These are phyloP conservation scores for Botryotinia convoluta DNA, from an alignment of 2,329 filamentous ascomycete species.

Conservation along the genomic window DNA sequence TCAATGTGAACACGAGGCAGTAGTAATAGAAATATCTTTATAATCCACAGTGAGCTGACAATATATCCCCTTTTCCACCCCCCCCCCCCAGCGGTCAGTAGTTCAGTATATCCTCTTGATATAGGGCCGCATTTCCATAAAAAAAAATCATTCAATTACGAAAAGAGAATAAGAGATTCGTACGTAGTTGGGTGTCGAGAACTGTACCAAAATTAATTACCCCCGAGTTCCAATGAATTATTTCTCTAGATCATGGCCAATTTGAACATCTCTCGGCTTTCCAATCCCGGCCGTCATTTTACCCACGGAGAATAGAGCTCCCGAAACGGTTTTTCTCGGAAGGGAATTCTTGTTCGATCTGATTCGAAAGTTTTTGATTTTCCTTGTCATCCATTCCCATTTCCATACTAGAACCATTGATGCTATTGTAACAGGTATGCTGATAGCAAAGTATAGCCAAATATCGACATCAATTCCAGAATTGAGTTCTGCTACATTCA, in stretches of 20 bases:
- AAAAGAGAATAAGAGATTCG: not conserved
- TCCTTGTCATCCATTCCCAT: not conserved
- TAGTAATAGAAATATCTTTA: too few species aligned
- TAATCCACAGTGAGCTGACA: not conserved
- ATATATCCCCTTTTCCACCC: too few species aligned
- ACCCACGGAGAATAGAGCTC: not conserved
- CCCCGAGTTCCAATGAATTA: rapidly evolving
- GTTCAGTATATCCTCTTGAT: not conserved
- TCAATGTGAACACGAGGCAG: too few species aligned
- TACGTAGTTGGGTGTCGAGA: not conserved
- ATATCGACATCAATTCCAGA: not conserved
- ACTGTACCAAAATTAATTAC: not conserved
- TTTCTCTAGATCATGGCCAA: not conserved
- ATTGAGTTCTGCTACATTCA: not conserved
- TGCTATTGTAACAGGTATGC: not conserved
- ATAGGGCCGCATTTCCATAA: not conserved
- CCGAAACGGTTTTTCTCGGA: not conserved
- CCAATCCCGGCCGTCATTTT: not conserved
- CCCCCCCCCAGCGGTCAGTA: too few species aligned
- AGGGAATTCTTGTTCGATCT: not conserved
- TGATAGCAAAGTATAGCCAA: not conserved
- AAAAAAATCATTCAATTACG: not conserved
- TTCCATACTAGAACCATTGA: not conserved
- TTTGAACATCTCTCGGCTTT: not conserved
- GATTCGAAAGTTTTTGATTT: not conserved